These are phyloP conservation scores for Lactarius sanguifluus DNA, from an alignment of 768 basidiomycete species.

Conservation along the genomic window DNA sequence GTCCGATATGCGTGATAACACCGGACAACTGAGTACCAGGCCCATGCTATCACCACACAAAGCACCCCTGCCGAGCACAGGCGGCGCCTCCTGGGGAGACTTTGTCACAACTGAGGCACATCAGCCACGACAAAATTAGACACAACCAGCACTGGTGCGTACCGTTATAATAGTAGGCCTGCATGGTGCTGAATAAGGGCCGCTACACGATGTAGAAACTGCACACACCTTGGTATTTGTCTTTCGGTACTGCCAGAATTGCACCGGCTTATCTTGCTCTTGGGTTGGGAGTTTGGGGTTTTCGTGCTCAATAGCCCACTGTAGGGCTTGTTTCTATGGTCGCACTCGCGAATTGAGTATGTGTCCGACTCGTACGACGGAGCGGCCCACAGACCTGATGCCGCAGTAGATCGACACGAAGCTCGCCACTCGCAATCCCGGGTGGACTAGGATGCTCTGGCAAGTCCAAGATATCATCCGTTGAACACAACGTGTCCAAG, in stretches of 20 bases:
- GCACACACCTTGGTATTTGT: slow-evolving; percentile 50
- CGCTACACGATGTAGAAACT: background rate
- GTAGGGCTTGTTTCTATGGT: slow-evolving; percentile 71
- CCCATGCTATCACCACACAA: slow-evolving; percentile 92
- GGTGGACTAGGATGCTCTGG: slow-evolving; percentile 74
- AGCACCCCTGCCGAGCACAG: slow-evolving; percentile 78
- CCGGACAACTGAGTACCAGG: slow-evolving; percentile 40
- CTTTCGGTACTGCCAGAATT: slow-evolving; percentile 82
- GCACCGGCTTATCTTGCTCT: slow-evolving; percentile 70
- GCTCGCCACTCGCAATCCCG: slow-evolving; percentile 59
- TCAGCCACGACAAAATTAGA: background rate
- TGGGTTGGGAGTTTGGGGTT: slow-evolving; percentile 70
- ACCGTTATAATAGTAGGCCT: slow-evolving; percentile 74
- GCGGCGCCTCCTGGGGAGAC: slow-evolving; percentile 64
- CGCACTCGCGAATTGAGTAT: background rate
- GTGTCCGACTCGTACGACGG: background rate
- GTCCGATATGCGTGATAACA: slow-evolving; percentile 13
- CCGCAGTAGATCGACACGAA: slow-evolving; percentile 72
- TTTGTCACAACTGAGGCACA: slow-evolving; percentile 67
- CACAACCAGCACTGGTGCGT: slow-evolving; percentile 29
- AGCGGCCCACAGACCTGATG: slow-evolving; percentile 61
- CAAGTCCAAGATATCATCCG: slow-evolving; percentile 68
- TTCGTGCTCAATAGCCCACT: slow-evolving; percentile 84
- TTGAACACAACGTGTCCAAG: slow-evolving; percentile 65
- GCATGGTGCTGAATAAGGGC: slow-evolving; percentile 1